These are phyloP conservation scores for Kodamaea ohmeri DNA, from an alignment of 1,139 yeast genomes.

Conservation along the genomic window DNA sequence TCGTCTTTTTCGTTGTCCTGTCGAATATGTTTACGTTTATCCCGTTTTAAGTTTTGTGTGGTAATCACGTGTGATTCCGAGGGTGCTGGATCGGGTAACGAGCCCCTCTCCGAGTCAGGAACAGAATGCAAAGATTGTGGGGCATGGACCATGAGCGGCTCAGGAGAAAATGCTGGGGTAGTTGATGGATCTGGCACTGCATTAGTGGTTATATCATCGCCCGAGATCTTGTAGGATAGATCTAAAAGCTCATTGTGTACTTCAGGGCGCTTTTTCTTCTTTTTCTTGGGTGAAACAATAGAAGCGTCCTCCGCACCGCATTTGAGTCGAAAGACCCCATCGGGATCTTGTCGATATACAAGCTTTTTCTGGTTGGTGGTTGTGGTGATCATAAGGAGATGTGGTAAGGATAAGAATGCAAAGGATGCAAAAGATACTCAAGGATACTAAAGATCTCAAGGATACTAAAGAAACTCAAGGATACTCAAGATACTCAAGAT, in stretches of 20 bases:
- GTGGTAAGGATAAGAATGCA: not conserved
- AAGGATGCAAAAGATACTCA: too few species aligned
- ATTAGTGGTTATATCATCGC: conserved; percentile 4
- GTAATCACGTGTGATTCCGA: conserved; percentile 5
- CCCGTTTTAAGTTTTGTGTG: not conserved
- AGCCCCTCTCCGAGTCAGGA: not conserved
- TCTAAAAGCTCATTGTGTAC: conserved; percentile 23
- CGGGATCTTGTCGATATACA: conserved; percentile 41
- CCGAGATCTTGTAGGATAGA: conserved; percentile 13
- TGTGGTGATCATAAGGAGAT: conserved; percentile 13
- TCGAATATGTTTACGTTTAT: conserved; percentile 1
- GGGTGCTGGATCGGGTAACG: conserved; percentile 1
- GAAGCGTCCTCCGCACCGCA: conserved; percentile 18
- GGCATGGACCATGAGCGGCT: not conserved
- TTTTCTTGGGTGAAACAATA: conserved; percentile 1
- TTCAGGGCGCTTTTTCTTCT: conserved; percentile 5
- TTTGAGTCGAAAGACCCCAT: conserved; percentile 42
- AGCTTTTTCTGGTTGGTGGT: conserved; percentile 23
- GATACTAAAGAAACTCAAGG: too few species aligned
- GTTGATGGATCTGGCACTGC: too few species aligned
- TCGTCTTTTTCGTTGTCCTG: conserved; percentile 5
- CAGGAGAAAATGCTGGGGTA: conserved; percentile 1
- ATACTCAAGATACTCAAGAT: too few species aligned
- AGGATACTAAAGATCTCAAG: too few species aligned
- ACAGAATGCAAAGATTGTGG: not conserved